phyloP scores from a whole-genome alignment of 108 stramenopile species.

The Schizochytrium sp. region DNA sequence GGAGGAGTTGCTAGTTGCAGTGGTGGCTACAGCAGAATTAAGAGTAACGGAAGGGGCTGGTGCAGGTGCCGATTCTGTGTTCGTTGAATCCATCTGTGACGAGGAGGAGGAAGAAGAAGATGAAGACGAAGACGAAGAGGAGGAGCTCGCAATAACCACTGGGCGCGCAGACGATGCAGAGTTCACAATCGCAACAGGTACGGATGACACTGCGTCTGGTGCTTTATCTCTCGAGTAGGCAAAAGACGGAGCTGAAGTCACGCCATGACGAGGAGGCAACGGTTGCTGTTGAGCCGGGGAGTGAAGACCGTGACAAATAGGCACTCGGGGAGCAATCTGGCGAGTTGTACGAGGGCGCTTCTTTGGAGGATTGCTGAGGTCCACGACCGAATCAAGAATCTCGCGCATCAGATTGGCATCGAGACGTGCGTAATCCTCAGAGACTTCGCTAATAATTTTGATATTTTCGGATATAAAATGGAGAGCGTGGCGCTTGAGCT shows the following conservation, averaged over 20 bases:
- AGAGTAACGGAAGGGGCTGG: too few species aligned
- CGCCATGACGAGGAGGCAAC: constrained; percentile 20
- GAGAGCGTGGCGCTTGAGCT: constrained; percentile 19
- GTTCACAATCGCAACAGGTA: not conserved
- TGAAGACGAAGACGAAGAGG: not conserved
- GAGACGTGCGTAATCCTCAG: not conserved
- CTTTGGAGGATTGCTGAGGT: not conserved
- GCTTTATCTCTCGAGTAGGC: not conserved
- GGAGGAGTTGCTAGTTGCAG: not conserved
- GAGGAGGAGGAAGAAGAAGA: not conserved
- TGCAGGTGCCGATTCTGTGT: too few species aligned
- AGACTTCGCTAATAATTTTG: not conserved
- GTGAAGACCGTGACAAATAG: constrained; percentile 16
- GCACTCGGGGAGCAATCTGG: not conserved
- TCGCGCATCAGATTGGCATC: constrained; percentile 19
- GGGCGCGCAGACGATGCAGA: not conserved
- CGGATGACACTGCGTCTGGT: not conserved
- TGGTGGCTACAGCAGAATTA: too few species aligned
- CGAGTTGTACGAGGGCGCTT: constrained; percentile 43
- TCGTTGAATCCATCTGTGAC: too few species aligned
- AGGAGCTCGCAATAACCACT: not conserved
- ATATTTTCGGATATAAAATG: constrained; percentile 1
- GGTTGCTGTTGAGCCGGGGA: constrained; percentile 46
- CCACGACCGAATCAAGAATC: constrained; percentile 17
- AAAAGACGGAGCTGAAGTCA: constrained; percentile 10